These are phyloP conservation scores for Metschnikowia colocasiae DNA, from an alignment of 805 yeast species.

Conservation along the genomic window DNA sequence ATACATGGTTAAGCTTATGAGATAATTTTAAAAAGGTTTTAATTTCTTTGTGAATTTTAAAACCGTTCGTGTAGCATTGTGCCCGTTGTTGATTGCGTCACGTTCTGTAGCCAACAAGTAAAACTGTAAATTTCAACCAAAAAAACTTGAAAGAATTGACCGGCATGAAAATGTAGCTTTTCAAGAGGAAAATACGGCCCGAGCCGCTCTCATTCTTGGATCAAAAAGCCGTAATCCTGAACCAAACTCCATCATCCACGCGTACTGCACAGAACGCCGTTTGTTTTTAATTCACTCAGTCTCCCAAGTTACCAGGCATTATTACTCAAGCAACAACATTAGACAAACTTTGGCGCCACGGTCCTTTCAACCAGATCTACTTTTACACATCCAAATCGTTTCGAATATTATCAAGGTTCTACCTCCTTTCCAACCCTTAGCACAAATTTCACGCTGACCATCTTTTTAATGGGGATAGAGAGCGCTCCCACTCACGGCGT, in stretches of 20 bases:
- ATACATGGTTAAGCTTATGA: background rate
- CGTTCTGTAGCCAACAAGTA: background rate
- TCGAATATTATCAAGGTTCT: background rate
- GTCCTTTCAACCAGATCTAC: background rate
- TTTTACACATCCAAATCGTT: background rate
- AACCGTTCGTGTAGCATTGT: too few relatives aligned
- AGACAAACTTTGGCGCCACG: background rate
- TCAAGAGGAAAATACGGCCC: background rate
- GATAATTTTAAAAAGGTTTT: background rate
- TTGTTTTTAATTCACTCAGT: background rate
- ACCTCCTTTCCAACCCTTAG: background rate
- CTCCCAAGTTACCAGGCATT: background rate
- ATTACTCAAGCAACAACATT: background rate
- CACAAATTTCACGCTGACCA: background rate
- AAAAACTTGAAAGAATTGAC: too few relatives aligned
- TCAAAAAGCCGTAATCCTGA: too few relatives aligned
- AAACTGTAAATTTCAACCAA: background rate
- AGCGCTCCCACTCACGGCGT: constrained; percentile 2
- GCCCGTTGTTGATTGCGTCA: too few relatives aligned
- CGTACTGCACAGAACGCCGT: background rate
- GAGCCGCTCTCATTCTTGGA: too few relatives aligned
- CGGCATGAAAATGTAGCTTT: too few relatives aligned
- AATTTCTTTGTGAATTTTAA: too few relatives aligned
- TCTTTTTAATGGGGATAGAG: constrained; percentile 4
- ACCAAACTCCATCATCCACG: too few relatives aligned